Evolutionary conservation across 495 filamentous ascomycete species (phyloP), one percentile per base, ranked within the genome.

Genomic region (Talaromyces proteolyticus): DNA sequence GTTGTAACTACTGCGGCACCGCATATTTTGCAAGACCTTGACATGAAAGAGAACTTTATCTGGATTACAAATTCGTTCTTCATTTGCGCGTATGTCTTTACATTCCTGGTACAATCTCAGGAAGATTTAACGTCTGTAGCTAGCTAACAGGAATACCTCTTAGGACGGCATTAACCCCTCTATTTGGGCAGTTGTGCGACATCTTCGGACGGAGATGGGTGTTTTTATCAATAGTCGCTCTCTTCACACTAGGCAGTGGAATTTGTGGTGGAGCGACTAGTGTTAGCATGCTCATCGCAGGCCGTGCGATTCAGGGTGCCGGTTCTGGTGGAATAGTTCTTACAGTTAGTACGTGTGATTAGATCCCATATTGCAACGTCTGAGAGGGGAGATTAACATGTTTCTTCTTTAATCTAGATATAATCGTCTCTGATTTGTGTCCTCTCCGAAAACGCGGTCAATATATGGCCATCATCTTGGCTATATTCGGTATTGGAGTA

Each of bases 321-420:
- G 90, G 90, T 3, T 87, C 86, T 26, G 90, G 89, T 49, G 90
- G 90, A 2, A 76, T 91, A 43, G 74, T 92, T 22, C 82, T 88
- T 17, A 63, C 93, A 56, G 85, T 87, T 22, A 91, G 92, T 60
- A 89, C 92, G 43, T 80, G 75, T 54, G 89, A 36, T 36, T 7
- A 36, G 29, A 36, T 36, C 29, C 38, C 38, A 6, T 18, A 40
- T 40, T 40, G 38, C 38, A 36, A 36, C 29, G 14, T n/a, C 38
- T 40, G 38, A 40, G 38, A 40, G n/a, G 17, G 17, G 11, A 6
- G n/a, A n/a, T n/a, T 40, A 40, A 40, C 38, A 40, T n/a, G 4
- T 40, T 6, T 18, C 4, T n/a, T 40, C n/a, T 40, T 6, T n/a
- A 7, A 40, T n/a, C n/a, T 18, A 40, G 38, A 40, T 18, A 40